These are phyloP conservation scores for Colletotrichum melonis DNA, from an alignment of 2,329 filamentous ascomycete species.

Conservation along the genomic window DNA sequence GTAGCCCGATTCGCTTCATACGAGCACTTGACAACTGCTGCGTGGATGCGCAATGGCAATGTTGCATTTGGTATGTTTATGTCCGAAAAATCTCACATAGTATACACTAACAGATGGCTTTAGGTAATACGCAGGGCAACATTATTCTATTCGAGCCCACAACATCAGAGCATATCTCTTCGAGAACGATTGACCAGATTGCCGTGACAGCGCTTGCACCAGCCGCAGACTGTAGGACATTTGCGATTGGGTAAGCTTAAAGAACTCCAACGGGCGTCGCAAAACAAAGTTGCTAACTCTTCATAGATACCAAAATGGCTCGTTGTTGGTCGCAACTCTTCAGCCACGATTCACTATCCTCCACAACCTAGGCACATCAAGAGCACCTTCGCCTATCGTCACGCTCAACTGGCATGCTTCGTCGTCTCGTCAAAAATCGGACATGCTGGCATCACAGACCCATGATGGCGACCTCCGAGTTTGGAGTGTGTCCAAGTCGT, in stretches of 20 bases:
- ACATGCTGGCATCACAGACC: slow-evolving; percentile 96
- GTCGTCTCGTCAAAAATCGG: slow-evolving; percentile 93
- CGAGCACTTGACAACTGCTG: slow-evolving; percentile 83
- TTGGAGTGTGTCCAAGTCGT: slow-evolving; percentile 92
- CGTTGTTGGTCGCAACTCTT: slow-evolving; percentile 87
- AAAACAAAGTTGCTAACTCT: slow-evolving; percentile 30
- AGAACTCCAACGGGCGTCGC: background rate
- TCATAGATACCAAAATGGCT: slow-evolving; percentile 90
- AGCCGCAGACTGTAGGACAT: slow-evolving; percentile 89
- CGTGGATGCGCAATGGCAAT: slow-evolving; percentile 98
- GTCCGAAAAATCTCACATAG: slow-evolving; percentile 32
- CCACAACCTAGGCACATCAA: slow-evolving; percentile 88
- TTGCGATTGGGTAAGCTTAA: slow-evolving; percentile 85
- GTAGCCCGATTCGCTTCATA: slow-evolving; percentile 93
- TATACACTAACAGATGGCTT: slow-evolving; percentile 38
- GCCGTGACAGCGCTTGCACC: slow-evolving; percentile 95
- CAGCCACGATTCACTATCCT: slow-evolving; percentile 94
- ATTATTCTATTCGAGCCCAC: slow-evolving; percentile 94
- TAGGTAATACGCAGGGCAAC: slow-evolving; percentile 92
- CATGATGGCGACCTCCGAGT: slow-evolving; percentile 92
- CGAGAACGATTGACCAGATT: slow-evolving; percentile 90
- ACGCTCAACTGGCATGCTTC: slow-evolving; percentile 95
- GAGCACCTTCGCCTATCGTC: slow-evolving; percentile 87
- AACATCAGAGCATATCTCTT: slow-evolving; percentile 91
- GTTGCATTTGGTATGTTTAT: slow-evolving; percentile 86